Evolutionary conservation across 768 basidiomycete species (phyloP), one percentile per base, ranked within the genome.

Genomic region (Pisolithus marmoratus): DNA sequence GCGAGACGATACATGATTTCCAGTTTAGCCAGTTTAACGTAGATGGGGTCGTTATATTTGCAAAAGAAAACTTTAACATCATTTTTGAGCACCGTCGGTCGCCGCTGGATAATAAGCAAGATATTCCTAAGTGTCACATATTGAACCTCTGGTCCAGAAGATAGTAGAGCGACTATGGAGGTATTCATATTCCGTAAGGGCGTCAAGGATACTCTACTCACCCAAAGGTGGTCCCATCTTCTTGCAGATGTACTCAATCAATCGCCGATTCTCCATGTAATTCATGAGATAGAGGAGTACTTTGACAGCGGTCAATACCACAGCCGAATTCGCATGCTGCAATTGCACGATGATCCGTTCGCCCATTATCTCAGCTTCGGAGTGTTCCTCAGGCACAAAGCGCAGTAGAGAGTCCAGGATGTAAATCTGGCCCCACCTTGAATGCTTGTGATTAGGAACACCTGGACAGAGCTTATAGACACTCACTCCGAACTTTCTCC

Each of bases 21-120:
- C 48, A 99, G 76, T 62, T 99, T 98, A 46, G 94, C 95, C 27
- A 99, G 78, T 67, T 99, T 98, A 67, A 98, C 92, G 66, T 98
- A 99, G 59, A 98, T 96, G 2, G 96, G 96, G 62, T 98, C 96
- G 66, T 98, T 98, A 70, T 98, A 99, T 70, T 99, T 98, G 87
- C 94, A 97, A 72, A 99, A 99, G 73, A 99, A 98, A 14, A 97
- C 94, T 61, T 93, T 93, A 63, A 99, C 95, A 64, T 98, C 96
- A 70, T 96, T 96, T 70, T 90, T 90, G 38, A 99, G 74, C 29
- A 99, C 91, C 12, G 84, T 70, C 3, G 96, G 94, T 27, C 96
- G 80, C 45, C 95, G 82, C 72, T 98, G 96, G 56, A 99, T 94
- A 66, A 99, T 96, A 45, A 99, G 80, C 46, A 97, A 78, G 64